Conservation (phyloP, 768 basidiomycete species). For the Neoboletus brunneissimus region DNA sequence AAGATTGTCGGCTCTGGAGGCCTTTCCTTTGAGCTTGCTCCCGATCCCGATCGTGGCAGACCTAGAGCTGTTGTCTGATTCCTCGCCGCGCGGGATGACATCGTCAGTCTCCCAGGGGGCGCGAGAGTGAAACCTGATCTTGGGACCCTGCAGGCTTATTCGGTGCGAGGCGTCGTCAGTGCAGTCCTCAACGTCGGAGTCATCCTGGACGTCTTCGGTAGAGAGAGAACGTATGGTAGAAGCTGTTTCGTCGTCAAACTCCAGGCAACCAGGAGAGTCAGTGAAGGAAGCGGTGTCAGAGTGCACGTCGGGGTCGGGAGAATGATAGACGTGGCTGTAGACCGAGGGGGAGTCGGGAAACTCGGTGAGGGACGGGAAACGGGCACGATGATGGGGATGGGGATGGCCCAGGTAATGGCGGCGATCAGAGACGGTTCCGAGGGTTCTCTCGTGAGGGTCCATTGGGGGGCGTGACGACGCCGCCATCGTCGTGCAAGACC, state of each 20-base stretch:
- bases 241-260: slow-evolving; percentile 51
- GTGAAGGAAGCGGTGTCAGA: slow-evolving; percentile 32
- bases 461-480: slow-evolving; percentile 37
- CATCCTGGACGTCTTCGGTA: slow-evolving; percentile 34
- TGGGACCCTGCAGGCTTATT: slow-evolving; percentile 77
- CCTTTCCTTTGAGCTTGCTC: slow-evolving; percentile 30
- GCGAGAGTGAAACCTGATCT: slow-evolving; percentile 76
- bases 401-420: slow-evolving; percentile 40
- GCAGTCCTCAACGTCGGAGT: slow-evolving; percentile 35
- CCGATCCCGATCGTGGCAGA: slow-evolving; percentile 29
- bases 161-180: slow-evolving; percentile 47
- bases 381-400: slow-evolving; percentile 41
- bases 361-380: slow-evolving; percentile 55
- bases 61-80: slow-evolving; percentile 39
- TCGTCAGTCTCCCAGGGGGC: slow-evolving; percentile 79
- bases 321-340: slow-evolving; percentile 60
- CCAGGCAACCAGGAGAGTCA: slow-evolving; percentile 49
- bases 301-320: slow-evolving; percentile 41
- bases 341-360: slow-evolving; percentile 67
- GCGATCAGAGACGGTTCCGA: slow-evolving; percentile 42
- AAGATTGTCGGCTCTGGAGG: slow-evolving; percentile 34
- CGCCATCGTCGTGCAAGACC: slow-evolving; percentile 35
- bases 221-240: slow-evolving; percentile 30
- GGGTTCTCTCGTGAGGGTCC: slow-evolving; percentile 37
- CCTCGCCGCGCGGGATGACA: slow-evolving; percentile 44